Percentiles rank a stretch among this genome's conserved stretches.
phyloP scores from a whole-genome alignment of 441 rosid species.

The California macrophylla region DNA sequence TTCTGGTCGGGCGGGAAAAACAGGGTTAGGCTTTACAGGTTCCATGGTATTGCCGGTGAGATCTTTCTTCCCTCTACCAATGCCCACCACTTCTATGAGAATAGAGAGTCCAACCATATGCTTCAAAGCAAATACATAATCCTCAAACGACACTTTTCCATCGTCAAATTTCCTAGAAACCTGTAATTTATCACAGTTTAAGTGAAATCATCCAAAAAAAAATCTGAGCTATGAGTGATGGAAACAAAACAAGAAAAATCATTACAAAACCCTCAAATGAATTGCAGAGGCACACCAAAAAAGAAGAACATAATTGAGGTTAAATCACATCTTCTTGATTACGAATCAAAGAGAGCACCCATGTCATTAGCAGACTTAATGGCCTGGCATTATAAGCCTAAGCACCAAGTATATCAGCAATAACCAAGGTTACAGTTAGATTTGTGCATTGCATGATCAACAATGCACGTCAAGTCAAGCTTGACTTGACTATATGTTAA shows the following conservation, averaged over 20 bases:
- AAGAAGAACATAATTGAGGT: neutral
- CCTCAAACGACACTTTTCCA: conserved; percentile 51
- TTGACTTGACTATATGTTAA: no score
- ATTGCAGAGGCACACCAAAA: neutral
- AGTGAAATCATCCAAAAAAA: neutral
- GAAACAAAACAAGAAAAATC: neutral
- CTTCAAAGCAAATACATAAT: conserved; percentile 53
- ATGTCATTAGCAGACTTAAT: neutral
- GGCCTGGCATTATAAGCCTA: neutral
- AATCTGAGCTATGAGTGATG: neutral
- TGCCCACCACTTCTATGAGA: conserved; percentile 55
- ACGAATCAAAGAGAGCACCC: neutral
- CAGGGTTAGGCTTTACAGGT: conserved; percentile 37
- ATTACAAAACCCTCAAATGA: neutral
- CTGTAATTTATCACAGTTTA: conserved; percentile 29
- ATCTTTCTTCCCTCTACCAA: conserved; percentile 73
- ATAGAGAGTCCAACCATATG: conserved; percentile 31
- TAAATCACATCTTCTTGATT: neutral
- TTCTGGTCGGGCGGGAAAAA: conserved; percentile 31
- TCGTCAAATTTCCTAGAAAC: conserved; percentile 44
- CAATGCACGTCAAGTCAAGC: neutral
- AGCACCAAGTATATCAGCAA: neutral
- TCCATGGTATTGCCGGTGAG: conserved; percentile 51
- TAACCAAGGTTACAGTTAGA: neutral
- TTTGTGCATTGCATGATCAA: neutral